Evolutionary conservation across 2,329 filamentous ascomycete species (phyloP).

Genomic region (Nemania abortiva): DNA sequence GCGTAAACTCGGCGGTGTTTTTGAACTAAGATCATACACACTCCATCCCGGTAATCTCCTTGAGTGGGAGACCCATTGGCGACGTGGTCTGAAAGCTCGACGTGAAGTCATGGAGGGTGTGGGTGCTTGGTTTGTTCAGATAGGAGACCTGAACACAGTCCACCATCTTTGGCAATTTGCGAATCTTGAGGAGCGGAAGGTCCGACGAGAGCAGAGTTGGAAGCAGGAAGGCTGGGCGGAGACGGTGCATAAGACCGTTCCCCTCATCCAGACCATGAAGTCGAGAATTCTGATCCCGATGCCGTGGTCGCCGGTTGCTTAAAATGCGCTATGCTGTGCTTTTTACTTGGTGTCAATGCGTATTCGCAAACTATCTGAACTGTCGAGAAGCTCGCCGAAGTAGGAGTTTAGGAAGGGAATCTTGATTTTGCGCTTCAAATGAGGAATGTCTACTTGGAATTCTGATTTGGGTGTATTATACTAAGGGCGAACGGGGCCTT

Average conservation of each 20-base stretch:
- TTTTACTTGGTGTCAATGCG: neutral
- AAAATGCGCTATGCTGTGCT: constrained; percentile 43
- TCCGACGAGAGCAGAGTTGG: constrained; percentile 94
- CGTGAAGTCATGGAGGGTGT: constrained; percentile 99
- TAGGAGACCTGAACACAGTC: constrained; percentile 96
- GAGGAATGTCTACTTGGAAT: constrained; percentile 6
- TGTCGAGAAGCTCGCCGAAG: constrained; percentile 9
- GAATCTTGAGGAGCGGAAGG: constrained; percentile 91
- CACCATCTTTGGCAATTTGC: constrained; percentile 99
- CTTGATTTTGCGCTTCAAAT: constrained; percentile 2
- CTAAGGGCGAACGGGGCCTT: constrained; percentile 16
- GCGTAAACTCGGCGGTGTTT: constrained; percentile 88
- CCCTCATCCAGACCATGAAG: constrained; percentile 96
- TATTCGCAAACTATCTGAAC: constrained; percentile 15
- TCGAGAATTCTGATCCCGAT: constrained; percentile 92
- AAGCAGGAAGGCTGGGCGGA: constrained; percentile 94
- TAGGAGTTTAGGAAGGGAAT: constrained; percentile 19
- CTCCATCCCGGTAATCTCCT: constrained; percentile 94
- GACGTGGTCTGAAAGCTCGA: constrained; percentile 88
- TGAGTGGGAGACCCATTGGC: constrained; percentile 99
- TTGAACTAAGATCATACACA: constrained; percentile 96
- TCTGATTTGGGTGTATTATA: constrained; percentile 30
- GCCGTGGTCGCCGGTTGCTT: constrained; percentile 95
- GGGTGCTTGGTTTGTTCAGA: constrained; percentile 98
- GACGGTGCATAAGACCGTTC: constrained; percentile 98